phyloP scores from a whole-genome alignment of 2,329 filamentous ascomycete species.

The Ophiostoma novo-ulmi region DNA sequence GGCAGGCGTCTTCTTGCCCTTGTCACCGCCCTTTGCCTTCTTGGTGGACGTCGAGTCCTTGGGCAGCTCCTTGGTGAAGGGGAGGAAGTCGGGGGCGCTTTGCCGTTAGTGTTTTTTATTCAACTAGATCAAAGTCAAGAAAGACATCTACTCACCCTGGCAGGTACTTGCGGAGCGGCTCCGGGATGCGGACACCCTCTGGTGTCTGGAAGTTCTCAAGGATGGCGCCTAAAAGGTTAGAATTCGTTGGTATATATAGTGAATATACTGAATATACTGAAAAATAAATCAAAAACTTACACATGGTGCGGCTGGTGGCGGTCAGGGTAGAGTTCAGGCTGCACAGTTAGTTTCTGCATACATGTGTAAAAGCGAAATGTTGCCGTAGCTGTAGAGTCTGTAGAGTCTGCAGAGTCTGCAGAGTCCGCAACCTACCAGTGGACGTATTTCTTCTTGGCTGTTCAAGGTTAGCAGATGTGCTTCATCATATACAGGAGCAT shows the following conservation, averaged over 20 bases:
- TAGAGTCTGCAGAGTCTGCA: background rate
- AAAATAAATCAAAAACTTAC: constrained; percentile 17
- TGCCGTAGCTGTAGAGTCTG: no score
- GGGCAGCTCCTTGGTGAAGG: constrained; percentile 78
- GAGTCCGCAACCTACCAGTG: constrained; percentile 52
- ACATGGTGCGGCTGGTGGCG: constrained; percentile 46
- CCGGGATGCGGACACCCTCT: constrained; percentile 75
- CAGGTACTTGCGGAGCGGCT: constrained; percentile 81
- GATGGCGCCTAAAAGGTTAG: constrained; percentile 40
- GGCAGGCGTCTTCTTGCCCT: constrained; percentile 29
- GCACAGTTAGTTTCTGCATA: constrained; percentile 10
- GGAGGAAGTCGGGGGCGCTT: constrained; percentile 73
- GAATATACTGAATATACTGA: background rate
- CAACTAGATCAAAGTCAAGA: background rate
- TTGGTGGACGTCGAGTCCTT: constrained; percentile 50
- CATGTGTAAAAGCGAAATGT: background rate
- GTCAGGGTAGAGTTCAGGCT: constrained; percentile 59
- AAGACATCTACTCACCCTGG: constrained; percentile 50
- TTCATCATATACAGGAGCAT: background rate
- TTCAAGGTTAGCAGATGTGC: constrained; percentile 6
- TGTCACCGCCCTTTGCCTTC: constrained; percentile 29
- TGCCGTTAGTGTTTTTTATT: background rate
- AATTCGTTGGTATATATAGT: background rate
- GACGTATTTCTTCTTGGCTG: constrained; percentile 78
- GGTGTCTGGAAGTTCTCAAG: constrained; percentile 96